A percentile compares a stretch with the other conserved stretches of the same genome.
Conservation (phyloP, 2,329 filamentous ascomycete genomes). For the Pseudogymnoascus sp. region DNA sequence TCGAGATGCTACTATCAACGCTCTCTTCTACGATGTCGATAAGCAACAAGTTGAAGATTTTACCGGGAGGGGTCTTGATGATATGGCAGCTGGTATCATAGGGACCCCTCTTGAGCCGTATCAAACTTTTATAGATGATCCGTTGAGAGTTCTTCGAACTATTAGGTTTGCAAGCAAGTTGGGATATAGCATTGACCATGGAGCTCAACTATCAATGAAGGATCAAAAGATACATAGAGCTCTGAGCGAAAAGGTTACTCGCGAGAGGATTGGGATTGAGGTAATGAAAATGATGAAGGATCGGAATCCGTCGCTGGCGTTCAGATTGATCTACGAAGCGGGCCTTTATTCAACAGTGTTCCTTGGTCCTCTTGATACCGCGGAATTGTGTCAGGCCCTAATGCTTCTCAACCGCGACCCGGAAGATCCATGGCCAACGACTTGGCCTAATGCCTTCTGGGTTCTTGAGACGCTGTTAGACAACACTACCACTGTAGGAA, state of each 20-base stretch:
- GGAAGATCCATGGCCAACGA: not conserved
- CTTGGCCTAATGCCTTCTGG: not conserved
- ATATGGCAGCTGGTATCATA: constrained; percentile 63
- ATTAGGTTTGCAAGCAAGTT: constrained; percentile 81
- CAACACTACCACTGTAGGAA: not conserved
- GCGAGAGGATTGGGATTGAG: constrained; percentile 76
- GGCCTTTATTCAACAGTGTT: constrained; percentile 4
- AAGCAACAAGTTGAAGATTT: constrained; percentile 71
- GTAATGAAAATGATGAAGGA: constrained; percentile 80
- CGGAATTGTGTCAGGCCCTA: not conserved
- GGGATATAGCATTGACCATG: constrained; percentile 62
- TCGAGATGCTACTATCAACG: constrained; percentile 90
- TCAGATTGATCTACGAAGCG: not conserved
- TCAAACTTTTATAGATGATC: constrained; percentile 87
- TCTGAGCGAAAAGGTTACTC: constrained; percentile 72
- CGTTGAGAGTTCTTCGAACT: constrained; percentile 72
- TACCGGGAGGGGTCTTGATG: constrained; percentile 58
- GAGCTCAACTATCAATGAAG: constrained; percentile 62
- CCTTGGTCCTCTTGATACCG: not conserved
- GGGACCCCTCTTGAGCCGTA: constrained; percentile 75
- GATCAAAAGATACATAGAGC: constrained; percentile 62
- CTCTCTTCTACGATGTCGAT: constrained; percentile 84
- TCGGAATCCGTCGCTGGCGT: constrained; percentile 20
- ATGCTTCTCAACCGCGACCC: not conserved
- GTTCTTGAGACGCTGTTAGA: not conserved